Evolutionary conservation across 176 grass and related monocot genomes (phyloP), one percentile per base, ranked within the genome.

Genomic region (Zoysia pacifica): DNA sequence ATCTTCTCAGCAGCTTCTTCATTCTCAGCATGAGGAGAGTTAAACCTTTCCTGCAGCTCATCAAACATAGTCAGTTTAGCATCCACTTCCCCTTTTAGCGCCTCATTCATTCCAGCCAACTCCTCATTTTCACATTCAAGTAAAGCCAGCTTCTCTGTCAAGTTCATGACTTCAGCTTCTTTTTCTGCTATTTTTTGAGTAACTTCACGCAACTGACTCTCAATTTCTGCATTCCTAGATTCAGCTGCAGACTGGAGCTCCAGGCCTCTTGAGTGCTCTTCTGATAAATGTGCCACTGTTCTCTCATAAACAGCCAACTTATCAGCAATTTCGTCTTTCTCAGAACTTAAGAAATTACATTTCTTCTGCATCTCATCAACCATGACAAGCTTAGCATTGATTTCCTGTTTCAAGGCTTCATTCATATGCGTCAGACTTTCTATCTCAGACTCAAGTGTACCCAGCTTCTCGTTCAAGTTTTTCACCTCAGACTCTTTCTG

Each of bases 401-500:
- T 76, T 62, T 87, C 82, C 65, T 83, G 66, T 69, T 91, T 84
- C 82, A 87, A 74, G 68, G 89, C 85, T 81, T 88, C 89, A 85
- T 81, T 91, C 46, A 87, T 73, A 49, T 85, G 73, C 12, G 56
- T 74, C 82, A 81, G 76, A 73, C 43, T 82, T 88, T 70, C 79
- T 19, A 81, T 81, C 65, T 93, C 88, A 44, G 84, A 82, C 77
- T 97, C 90, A 64, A 97, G 80, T 35, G 83, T 78, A 74, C 90
- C 70, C 62, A 94, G 43, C 66, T 90, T 97, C 56, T 97, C 93
- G 46, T 83, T 93, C 73, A 97, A 89, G 70, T 79, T 82, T 86
- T 71, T 81, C 10, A 74, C 48, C 78, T 97, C 91, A 59, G 76
- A 62, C 72, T 89, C 84, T 85, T 90, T 93, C 66, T 83, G 80